Conservation (phyloP, 2,329 filamentous ascomycete genomes). For the Pseudofabraea citricarpa region DNA sequence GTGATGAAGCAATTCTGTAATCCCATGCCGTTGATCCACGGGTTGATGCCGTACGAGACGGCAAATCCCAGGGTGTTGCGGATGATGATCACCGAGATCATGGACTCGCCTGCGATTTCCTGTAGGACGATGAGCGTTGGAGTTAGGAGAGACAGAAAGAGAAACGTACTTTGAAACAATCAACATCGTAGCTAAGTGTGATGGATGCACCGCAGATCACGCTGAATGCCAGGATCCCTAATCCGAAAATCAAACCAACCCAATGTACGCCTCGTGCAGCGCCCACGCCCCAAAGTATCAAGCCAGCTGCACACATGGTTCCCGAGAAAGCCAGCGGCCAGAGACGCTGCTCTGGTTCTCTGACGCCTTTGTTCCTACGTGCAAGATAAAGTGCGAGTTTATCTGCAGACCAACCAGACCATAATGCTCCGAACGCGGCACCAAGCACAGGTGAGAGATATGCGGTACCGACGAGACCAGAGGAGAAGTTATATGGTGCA, state of each 20-base stretch:
- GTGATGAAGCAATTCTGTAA: slow-evolving; percentile 37
- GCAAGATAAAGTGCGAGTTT: slow-evolving; percentile 41
- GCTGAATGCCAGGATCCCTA: background rate
- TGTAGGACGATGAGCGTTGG: slow-evolving; percentile 10
- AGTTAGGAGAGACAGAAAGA: background rate
- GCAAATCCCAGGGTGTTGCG: slow-evolving; percentile 43
- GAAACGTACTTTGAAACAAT: slow-evolving; percentile 31
- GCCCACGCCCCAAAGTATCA: slow-evolving; percentile 43
- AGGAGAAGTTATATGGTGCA: slow-evolving; percentile 26
- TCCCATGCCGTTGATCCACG: slow-evolving; percentile 33
- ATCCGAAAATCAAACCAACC: slow-evolving; percentile 37
- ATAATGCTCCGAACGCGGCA: slow-evolving; percentile 12
- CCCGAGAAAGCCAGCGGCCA: slow-evolving; percentile 22
- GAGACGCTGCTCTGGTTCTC: slow-evolving; percentile 31
- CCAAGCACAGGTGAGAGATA: slow-evolving; percentile 20
- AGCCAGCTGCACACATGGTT: slow-evolving; percentile 33
- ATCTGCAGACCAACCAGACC: slow-evolving; percentile 16
- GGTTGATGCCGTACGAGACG: slow-evolving; percentile 42
- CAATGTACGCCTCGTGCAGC: slow-evolving; percentile 36
- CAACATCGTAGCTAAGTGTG: slow-evolving; percentile 38
- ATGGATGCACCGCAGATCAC: slow-evolving; percentile 25
- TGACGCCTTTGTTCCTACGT: slow-evolving; percentile 18
- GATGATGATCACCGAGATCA: slow-evolving; percentile 40
- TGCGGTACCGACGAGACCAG: slow-evolving; percentile 20
- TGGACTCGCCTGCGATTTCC: slow-evolving; percentile 38